Evolutionary conservation across 2,329 filamentous ascomycete species (phyloP).

Genomic region (Stachybotrys chlorohalonatus): DNA sequence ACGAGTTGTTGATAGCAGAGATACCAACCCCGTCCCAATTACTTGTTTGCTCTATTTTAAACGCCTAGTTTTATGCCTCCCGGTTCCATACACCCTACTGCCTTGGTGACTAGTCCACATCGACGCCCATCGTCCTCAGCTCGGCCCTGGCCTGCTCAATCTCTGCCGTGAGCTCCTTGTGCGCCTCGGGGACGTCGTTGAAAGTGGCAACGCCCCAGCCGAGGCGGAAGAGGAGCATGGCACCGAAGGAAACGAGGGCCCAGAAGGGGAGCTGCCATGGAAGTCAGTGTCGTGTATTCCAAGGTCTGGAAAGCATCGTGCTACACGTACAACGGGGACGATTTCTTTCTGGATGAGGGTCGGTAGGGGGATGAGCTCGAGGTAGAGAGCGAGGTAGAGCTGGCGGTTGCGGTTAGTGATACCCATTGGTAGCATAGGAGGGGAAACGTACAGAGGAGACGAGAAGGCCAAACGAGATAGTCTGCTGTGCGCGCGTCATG

Average conservation of each 20-base stretch:
- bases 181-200: conserved; percentile 87
- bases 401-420: conserved; percentile 33
- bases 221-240: conserved; percentile 84
- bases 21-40: conserved; percentile 5
- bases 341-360: conserved; percentile 71
- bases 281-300: background rate
- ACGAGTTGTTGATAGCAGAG: conserved; percentile 1
- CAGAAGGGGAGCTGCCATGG: conserved; percentile 74
- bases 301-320: background rate
- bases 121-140: conserved; percentile 64
- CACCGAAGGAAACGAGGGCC: conserved; percentile 82
- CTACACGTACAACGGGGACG: conserved; percentile 69
- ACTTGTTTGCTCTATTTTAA: background rate
- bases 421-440: background rate
- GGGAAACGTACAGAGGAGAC: conserved; percentile 66
- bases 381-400: conserved; percentile 83
- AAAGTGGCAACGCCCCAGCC: conserved; percentile 92
- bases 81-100: conserved; percentile 4
- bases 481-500: conserved; percentile 94
- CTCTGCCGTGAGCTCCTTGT: conserved; percentile 80
- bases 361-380: conserved; percentile 76
- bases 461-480: conserved; percentile 78
- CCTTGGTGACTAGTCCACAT: conserved; percentile 51
- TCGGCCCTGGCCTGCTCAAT: conserved; percentile 70
- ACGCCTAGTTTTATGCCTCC: background rate